These are phyloP conservation scores for Imleria badia DNA, from an alignment of 768 basidiomycete species.

Conservation along the genomic window DNA sequence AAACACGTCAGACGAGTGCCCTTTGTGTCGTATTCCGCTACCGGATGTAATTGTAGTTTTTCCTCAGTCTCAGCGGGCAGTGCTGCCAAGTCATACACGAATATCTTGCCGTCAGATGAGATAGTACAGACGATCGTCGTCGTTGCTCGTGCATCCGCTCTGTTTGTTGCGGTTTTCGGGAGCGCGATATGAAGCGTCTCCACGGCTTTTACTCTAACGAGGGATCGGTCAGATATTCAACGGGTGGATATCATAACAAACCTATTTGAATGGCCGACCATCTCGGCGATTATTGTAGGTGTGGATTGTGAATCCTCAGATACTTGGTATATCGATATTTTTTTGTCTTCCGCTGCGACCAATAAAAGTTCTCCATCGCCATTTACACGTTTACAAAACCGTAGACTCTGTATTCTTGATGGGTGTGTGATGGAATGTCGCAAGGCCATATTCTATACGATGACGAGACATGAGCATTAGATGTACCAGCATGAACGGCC, in stretches of 20 bases:
- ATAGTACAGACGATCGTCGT: conserved; percentile 73
- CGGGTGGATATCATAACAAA: conserved; percentile 30
- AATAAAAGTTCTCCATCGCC: conserved; percentile 69
- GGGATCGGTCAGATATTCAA: conserved; percentile 1
- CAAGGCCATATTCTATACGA: conserved; percentile 70
- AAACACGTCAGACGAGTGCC: conserved; percentile 83
- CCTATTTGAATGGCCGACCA: conserved; percentile 88
- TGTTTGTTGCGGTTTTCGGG: conserved; percentile 32
- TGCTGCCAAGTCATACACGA: conserved; percentile 66
- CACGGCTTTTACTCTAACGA: conserved; percentile 73
- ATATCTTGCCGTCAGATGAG: conserved; percentile 88
- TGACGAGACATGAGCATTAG: neutral
- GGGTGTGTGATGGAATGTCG: conserved; percentile 73
- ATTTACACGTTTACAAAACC: conserved; percentile 63
- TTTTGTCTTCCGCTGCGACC: conserved; percentile 88
- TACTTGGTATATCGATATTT: conserved; percentile 74
- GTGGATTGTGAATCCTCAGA: conserved; percentile 41
- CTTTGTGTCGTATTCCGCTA: conserved; percentile 77
- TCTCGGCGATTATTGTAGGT: conserved; percentile 64
- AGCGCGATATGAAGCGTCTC: conserved; percentile 64
- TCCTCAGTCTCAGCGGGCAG: conserved; percentile 37
- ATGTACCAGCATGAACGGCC: neutral
- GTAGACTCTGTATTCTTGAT: conserved; percentile 81
- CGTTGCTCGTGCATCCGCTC: conserved; percentile 27
- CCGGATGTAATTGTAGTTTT: conserved; percentile 46